phyloP scores from a whole-genome alignment of 78 protist species.

The Fonticula alba region DNA sequence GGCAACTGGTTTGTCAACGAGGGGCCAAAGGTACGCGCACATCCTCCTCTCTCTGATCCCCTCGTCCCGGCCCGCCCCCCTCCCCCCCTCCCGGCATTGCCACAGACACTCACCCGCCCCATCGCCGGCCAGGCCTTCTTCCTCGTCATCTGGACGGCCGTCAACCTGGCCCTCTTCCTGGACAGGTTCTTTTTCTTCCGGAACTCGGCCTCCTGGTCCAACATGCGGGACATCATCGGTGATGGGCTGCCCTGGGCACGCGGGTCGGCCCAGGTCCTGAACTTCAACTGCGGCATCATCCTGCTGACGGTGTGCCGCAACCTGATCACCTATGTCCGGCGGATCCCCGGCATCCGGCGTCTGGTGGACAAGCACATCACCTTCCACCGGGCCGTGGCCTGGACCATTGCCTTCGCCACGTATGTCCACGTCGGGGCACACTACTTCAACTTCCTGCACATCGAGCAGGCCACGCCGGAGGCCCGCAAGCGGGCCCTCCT shows the following conservation, averaged over 20 bases:
- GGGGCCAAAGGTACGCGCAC: too few species aligned
- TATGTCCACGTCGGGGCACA: slow-evolving; percentile 10
- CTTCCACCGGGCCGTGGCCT: slow-evolving; percentile 46
- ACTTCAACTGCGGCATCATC: slow-evolving; percentile 42
- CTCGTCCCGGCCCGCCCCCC: too few species aligned
- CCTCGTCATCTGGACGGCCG: too few species aligned
- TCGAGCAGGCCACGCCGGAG: background rate
- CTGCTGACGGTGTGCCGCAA: slow-evolving; percentile 54
- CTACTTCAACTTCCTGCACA: background rate
- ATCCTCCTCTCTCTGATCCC: too few species aligned
- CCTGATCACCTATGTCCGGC: slow-evolving; percentile 24
- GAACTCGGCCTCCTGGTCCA: too few species aligned
- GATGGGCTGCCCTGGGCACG: slow-evolving; percentile 16
- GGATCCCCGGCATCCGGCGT: background rate
- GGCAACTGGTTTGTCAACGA: too few species aligned
- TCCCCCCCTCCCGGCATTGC: too few species aligned
- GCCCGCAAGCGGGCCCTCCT: background rate
- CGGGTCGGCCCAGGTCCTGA: slow-evolving; percentile 28
- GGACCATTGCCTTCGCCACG: slow-evolving; percentile 27
- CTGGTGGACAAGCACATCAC: slow-evolving; percentile 40
- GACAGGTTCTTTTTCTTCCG: too few species aligned
- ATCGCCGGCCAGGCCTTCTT: too few species aligned
- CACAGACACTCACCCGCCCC: too few species aligned
- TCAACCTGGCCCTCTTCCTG: too few species aligned
- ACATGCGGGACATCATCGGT: too few species aligned